Evolutionary conservation across 2,329 filamentous ascomycete genomes (phyloP), one percentile per base, ranked within the genome.

Genomic region (Ophiostoma ips): DNA sequence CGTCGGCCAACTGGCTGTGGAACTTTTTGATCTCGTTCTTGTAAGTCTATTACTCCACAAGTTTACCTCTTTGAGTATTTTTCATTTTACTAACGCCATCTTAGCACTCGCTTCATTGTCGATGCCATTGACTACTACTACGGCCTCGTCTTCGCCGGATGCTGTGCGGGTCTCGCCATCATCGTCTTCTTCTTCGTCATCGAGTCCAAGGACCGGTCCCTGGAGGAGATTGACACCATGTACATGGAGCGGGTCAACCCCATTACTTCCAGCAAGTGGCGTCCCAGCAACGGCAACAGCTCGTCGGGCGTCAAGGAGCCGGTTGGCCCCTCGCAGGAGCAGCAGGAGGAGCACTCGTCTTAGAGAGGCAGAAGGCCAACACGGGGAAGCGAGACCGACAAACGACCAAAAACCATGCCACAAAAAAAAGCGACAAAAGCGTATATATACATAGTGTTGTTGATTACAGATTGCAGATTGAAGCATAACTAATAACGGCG

Each of bases 1-100:
- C 81, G 0, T 82, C 83, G 1, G 79, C 81, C 48, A 87, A 87
- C 68, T 47, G 24, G 46, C 46, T 53, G 7, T 48, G 66, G 66
- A 58, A 62, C 62, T 57, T 49, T 40, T 21, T 31, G 35, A 45
- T 52, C 7, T 46, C 44, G 3, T 36, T 48, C 11, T 52, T 47
- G 30, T 18, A n/a, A 15, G 28, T 35, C 18, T n/a, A n/a, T n/a
- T n/a, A n/a, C n/a, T n/a, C n/a, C n/a, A n/a, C n/a, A n/a, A n/a
- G n/a, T 43, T 35, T 28, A 19, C 18, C 38, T 6, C 18, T 12
- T 28, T 19, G 9, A 38, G 24, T 2, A n/a, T 36, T 16, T 16
- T 36, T n/a, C n/a, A 3, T 36, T 15, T 18, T 15, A 31, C 40
- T 24, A 24, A 16, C 21, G n/a, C n/a, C n/a, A n/a, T 2, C 24